phyloP scores from a whole-genome alignment of 2,329 filamentous ascomycete genomes.

The Clonostachys chloroleuca region DNA sequence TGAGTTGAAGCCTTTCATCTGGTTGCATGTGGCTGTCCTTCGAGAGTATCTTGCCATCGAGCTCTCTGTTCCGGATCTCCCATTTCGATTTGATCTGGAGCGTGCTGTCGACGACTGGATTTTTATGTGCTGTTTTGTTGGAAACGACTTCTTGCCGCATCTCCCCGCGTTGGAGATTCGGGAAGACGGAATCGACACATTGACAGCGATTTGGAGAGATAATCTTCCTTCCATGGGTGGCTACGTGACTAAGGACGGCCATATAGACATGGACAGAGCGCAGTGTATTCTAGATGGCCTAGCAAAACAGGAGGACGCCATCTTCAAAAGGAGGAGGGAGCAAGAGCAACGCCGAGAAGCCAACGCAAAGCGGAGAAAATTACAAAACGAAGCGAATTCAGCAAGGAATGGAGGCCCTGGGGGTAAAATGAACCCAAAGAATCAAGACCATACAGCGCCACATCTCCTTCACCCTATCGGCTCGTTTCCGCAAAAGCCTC shows the following conservation, averaged over 20 bases:
- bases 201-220: constrained; percentile 96
- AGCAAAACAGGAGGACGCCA: constrained; percentile 88
- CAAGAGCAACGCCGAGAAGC: constrained; percentile 80
- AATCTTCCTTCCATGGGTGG: constrained; percentile 89
- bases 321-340: constrained; percentile 85
- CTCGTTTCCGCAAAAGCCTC: constrained; percentile 46
- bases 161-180: constrained; percentile 95
- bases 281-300: constrained; percentile 86
- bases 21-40: constrained; percentile 89
- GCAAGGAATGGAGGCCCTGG: constrained; percentile 15
- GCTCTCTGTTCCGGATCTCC: constrained; percentile 75
- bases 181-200: constrained; percentile 93
- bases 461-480: constrained; percentile 30
- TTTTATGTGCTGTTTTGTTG: constrained; percentile 98
- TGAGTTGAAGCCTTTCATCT: constrained; percentile 89
- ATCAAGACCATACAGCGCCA: constrained; percentile 24
- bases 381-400: constrained; percentile 52
- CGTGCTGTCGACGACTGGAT: constrained; percentile 96
- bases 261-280: constrained; percentile 80
- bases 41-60: constrained; percentile 92
- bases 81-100: constrained; percentile 89
- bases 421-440: constrained; percentile 17
- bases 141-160: constrained; percentile 97
- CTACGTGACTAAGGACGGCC: constrained; percentile 92
- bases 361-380: constrained; percentile 71